A percentile compares a stretch with the other conserved stretches of the same genome.
phyloP scores from a whole-genome alignment of 805 yeast species.

The Nakazawaea sp. region DNA sequence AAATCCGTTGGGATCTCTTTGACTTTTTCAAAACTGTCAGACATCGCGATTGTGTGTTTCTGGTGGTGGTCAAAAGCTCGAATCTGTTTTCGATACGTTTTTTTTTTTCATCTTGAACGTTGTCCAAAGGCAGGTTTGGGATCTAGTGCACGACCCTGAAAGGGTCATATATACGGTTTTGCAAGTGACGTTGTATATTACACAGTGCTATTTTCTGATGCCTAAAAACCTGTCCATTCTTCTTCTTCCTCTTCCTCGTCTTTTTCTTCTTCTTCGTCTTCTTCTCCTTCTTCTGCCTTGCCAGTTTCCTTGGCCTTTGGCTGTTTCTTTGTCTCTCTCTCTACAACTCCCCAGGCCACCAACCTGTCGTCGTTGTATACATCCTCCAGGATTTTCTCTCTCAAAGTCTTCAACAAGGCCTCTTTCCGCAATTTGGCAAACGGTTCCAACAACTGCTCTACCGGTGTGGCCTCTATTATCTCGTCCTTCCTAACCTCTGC shows the following conservation, averaged over 20 bases:
- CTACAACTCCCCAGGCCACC: slow-evolving; percentile 52
- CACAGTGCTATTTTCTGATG: too few species aligned
- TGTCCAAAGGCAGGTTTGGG: too few species aligned
- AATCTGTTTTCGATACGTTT: too few species aligned
- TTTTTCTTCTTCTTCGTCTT: slow-evolving; percentile 21
- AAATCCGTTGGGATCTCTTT: slow-evolving; percentile 88
- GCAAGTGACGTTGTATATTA: too few species aligned
- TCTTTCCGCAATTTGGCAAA: slow-evolving; percentile 43
- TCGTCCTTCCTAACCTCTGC: slow-evolving; percentile 21
- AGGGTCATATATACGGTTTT: too few species aligned
- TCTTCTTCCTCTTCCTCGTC: slow-evolving; percentile 23
- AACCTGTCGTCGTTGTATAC: slow-evolving; percentile 61
- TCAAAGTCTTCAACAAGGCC: slow-evolving; percentile 54
- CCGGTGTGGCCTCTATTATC: slow-evolving; percentile 41
- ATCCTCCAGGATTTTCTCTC: slow-evolving; percentile 58
- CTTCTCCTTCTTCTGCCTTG: slow-evolving; percentile 21
- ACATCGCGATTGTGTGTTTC: too few species aligned
- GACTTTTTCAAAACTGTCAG: slow-evolving; percentile 66
- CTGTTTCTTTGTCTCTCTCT: slow-evolving; percentile 15
- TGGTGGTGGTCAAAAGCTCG: too few species aligned
- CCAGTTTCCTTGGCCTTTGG: slow-evolving; percentile 14
- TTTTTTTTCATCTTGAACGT: too few species aligned
- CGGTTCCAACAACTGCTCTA: slow-evolving; percentile 50
- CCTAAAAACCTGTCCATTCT: slow-evolving; percentile 26
- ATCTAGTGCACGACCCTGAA: background rate